Evolutionary conservation across 1,139 yeast genomes (phyloP).

Genomic region (Sugiyamaella novakii): DNA sequence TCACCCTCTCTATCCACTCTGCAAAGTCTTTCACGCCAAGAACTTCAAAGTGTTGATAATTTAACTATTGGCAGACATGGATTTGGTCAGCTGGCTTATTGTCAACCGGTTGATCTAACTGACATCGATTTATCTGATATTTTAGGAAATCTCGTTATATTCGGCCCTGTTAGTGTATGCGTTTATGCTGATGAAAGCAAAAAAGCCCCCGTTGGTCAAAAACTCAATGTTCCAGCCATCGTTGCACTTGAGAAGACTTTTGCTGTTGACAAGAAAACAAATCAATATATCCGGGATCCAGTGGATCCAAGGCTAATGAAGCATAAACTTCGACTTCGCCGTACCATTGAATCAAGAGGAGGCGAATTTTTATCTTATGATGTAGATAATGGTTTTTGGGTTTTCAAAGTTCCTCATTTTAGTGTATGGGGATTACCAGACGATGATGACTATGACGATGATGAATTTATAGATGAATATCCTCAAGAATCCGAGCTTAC

Average conservation of each 20-base stretch:
- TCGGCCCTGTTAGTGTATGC: constrained; percentile 59
- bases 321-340: constrained; percentile 49
- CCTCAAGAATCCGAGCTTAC: background rate
- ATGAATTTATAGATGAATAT: constrained; percentile 24
- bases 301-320: constrained; percentile 48
- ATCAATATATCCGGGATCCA: constrained; percentile 46
- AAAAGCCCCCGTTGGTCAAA: constrained; percentile 70
- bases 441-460: constrained; percentile 58
- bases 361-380: constrained; percentile 81
- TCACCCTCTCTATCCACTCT: constrained; percentile 67
- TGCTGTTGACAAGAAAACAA: constrained; percentile 33
- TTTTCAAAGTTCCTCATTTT: constrained; percentile 84
- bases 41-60: constrained; percentile 61
- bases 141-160: constrained; percentile 61
- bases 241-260: constrained; percentile 70
- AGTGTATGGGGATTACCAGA: constrained; percentile 91
- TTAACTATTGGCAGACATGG: constrained; percentile 77
- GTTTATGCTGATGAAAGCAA: constrained; percentile 61
- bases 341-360: constrained; percentile 57
- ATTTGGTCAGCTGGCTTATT: constrained; percentile 73
- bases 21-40: constrained; percentile 49
- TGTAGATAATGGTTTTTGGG: constrained; percentile 75
- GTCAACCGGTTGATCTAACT: constrained; percentile 72
- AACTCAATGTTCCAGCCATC: constrained; percentile 82
- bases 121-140: constrained; percentile 49